phyloP scores from a whole-genome alignment of 306 rosid species.

The Quercus suber region DNA sequence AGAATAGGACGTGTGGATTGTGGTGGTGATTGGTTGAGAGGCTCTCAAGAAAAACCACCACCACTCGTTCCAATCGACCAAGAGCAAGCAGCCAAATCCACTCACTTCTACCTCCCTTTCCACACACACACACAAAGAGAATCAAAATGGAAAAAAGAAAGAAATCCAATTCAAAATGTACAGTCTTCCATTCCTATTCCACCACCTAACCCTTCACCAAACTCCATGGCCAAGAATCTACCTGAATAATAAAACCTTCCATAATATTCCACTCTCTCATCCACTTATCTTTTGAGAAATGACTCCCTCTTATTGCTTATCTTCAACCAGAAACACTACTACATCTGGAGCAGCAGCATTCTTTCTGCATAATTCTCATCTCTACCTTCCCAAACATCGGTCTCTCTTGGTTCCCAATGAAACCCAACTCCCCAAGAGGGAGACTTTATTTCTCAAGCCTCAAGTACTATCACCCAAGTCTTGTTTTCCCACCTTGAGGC shows the following conservation, averaged over 20 bases:
- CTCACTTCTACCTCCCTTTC: conserved; percentile 18
- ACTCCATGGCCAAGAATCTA: conserved; percentile 55
- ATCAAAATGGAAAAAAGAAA: not conserved
- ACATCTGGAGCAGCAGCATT: conserved; percentile 16
- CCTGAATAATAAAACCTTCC: conserved; percentile 40
- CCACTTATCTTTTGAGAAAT: conserved; percentile 26
- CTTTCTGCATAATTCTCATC: conserved; percentile 30
- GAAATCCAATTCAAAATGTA: conserved; percentile 29
- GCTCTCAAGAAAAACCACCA: not conserved
- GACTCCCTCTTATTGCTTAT: conserved; percentile 58
- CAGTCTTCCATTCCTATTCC: conserved; percentile 21
- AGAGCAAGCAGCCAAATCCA: conserved; percentile 46
- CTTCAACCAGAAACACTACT: conserved; percentile 43
- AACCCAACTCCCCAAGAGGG: conserved; percentile 17
- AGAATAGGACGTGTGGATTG: not conserved
- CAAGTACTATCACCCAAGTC: conserved; percentile 8
- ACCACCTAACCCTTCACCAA: conserved; percentile 20
- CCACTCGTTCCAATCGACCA: conserved; percentile 57
- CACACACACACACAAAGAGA: conserved; percentile 8
- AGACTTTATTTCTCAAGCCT: conserved; percentile 25
- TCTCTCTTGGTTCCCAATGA: conserved; percentile 22
- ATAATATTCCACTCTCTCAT: conserved; percentile 10
- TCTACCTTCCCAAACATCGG: conserved; percentile 16
- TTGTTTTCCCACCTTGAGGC: conserved; percentile 24
- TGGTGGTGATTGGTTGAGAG: conserved; percentile 1